Evolutionary conservation across 2,329 filamentous ascomycete species (phyloP).

Genomic region (Fusarium sp.): DNA sequence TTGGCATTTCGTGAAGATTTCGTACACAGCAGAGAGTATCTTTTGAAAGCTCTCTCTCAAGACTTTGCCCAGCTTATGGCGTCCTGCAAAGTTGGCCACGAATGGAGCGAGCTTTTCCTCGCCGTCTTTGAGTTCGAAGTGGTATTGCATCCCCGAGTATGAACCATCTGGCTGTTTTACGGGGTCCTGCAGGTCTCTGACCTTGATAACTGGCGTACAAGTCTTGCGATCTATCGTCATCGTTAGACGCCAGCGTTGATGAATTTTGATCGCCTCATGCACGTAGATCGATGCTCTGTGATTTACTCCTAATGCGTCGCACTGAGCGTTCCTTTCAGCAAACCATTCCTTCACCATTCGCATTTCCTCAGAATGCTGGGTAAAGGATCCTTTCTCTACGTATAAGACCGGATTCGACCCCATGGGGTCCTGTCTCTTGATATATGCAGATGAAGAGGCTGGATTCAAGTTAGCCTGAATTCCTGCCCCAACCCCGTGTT

Average conservation of each 20-base stretch:
- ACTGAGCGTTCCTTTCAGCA: background rate
- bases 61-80: background rate
- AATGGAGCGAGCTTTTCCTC: slow-evolving; percentile 25
- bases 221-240: slow-evolving; percentile 58
- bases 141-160: slow-evolving; percentile 23
- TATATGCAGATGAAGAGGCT: background rate
- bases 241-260: slow-evolving; percentile 54
- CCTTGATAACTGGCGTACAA: slow-evolving; percentile 52
- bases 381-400: background rate
- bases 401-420: background rate
- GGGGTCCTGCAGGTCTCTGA: slow-evolving; percentile 37
- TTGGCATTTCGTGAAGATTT: slow-evolving; percentile 59
- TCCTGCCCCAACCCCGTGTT: background rate
- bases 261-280: slow-evolving; percentile 46
- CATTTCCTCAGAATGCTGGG: background rate
- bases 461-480: background rate
- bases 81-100: slow-evolving; percentile 5
- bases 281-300: slow-evolving; percentile 48
- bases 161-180: slow-evolving; percentile 23
- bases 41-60: slow-evolving; percentile 27
- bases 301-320: background rate
- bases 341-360: background rate
- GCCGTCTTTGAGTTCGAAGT: slow-evolving; percentile 38
- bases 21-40: slow-evolving; percentile 42
- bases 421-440: background rate